Percentiles rank a stretch among this genome's conserved stretches.
Evolutionary conservation across 306 rosid species (phyloP).

Genomic region (Canavalia ensiformis): DNA sequence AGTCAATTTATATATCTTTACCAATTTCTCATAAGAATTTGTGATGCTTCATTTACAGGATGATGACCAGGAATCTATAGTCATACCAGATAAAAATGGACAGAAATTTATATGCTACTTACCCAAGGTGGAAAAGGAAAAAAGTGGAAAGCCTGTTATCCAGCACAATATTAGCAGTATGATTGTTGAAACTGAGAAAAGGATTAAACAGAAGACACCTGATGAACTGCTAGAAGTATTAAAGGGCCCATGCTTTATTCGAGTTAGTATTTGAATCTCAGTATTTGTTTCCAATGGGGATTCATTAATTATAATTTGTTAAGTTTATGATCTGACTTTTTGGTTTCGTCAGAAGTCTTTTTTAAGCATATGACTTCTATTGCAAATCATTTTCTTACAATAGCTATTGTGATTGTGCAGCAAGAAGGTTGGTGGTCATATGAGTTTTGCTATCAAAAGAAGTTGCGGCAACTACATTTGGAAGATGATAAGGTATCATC

Average conservation of each 20-base stretch:
- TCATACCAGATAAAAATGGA: slow-evolving; percentile 81
- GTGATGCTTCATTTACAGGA: slow-evolving; percentile 61
- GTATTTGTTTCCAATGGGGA: slow-evolving; percentile 27
- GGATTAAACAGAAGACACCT: slow-evolving; percentile 85
- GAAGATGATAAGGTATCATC: slow-evolving; percentile 82
- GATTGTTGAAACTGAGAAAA: slow-evolving; percentile 87
- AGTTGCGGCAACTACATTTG: slow-evolving; percentile 81
- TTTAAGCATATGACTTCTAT: slow-evolving; percentile 4
- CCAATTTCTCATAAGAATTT: slow-evolving; percentile 7
- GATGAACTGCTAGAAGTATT: slow-evolving; percentile 92
- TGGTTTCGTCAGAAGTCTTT: background rate
- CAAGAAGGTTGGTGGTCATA: slow-evolving; percentile 99
- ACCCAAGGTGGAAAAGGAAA: slow-evolving; percentile 90
- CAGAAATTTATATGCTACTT: slow-evolving; percentile 77
- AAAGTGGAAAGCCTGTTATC: slow-evolving; percentile 65
- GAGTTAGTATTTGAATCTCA: slow-evolving; percentile 65
- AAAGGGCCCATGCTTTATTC: slow-evolving; percentile 74
- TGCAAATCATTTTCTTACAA: slow-evolving; percentile 40
- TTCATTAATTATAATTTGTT: background rate
- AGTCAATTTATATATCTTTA: background rate
- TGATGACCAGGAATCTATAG: slow-evolving; percentile 81
- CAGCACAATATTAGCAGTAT: slow-evolving; percentile 82
- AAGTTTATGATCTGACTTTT: slow-evolving; percentile 22
- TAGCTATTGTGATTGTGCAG: slow-evolving; percentile 62
- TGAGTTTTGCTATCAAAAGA: slow-evolving; percentile 91